These are phyloP conservation scores for Talaromyces sp. DNA, from an alignment of 2,329 filamentous ascomycete genomes.

Conservation along the genomic window DNA sequence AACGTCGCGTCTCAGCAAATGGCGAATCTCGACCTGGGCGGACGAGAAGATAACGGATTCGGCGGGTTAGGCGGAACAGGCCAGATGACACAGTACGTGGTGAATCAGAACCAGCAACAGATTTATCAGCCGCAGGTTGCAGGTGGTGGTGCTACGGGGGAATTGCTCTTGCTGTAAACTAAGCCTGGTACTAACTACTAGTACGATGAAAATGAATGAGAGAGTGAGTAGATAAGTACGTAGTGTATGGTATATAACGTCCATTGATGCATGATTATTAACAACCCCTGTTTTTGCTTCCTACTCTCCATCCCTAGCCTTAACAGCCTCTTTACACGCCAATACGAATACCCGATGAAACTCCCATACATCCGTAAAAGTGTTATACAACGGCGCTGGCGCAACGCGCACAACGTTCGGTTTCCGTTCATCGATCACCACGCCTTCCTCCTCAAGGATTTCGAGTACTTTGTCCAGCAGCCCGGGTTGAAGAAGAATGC, in stretches of 20 bases:
- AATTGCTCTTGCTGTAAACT: conserved; percentile 63
- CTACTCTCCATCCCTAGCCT: not conserved
- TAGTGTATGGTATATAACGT: conserved; percentile 4
- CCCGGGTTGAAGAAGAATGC: conserved; percentile 64
- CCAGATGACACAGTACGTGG: conserved; percentile 57
- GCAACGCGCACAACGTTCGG: conserved; percentile 82
- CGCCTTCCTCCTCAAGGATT: conserved; percentile 63
- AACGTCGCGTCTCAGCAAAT: conserved; percentile 71
- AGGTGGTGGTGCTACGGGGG: conserved; percentile 63
- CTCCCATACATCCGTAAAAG: conserved; percentile 66
- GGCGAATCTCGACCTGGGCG: conserved; percentile 66
- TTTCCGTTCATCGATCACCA: conserved; percentile 78
- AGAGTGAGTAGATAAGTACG: not conserved
- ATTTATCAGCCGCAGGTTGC: conserved; percentile 67
- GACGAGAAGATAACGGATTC: conserved; percentile 62
- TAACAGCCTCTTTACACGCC: conserved; percentile 43
- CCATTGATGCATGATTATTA: not conserved
- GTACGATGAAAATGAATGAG: not conserved
- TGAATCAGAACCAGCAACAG: conserved; percentile 77
- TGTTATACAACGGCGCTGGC: conserved; percentile 80
- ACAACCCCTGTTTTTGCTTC: not conserved
- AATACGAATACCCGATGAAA: conserved; percentile 56
- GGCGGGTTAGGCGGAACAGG: conserved; percentile 50
- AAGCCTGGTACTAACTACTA: not conserved
- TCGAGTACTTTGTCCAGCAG: conserved; percentile 66